Conservation (phyloP, 345 rosid genomes). For the Brassica napus region DNA sequence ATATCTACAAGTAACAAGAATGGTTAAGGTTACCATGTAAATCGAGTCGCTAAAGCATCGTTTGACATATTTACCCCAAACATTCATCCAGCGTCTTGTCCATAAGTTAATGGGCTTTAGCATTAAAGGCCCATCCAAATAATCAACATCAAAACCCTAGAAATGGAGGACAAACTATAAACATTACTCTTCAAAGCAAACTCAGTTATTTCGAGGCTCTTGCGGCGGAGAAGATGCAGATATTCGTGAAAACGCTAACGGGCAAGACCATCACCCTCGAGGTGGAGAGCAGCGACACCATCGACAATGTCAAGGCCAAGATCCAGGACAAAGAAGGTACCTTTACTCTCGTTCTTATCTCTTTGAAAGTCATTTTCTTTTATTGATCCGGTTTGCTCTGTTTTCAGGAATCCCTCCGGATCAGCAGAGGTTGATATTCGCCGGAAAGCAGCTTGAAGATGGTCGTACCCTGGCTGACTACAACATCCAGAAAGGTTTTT, state of each 20-base stretch:
- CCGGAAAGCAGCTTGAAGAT: constrained; percentile 42
- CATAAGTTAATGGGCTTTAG: background rate
- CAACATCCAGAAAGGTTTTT: constrained; percentile 38
- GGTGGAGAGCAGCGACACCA: constrained; percentile 88
- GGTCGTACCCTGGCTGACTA: constrained; percentile 43
- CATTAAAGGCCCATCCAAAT: background rate
- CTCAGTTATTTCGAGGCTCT: background rate
- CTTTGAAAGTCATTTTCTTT: too few species aligned
- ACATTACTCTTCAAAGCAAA: background rate
- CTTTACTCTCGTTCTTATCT: background rate
- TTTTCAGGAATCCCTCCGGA: constrained; percentile 53
- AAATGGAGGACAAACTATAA: background rate
- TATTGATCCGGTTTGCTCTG: background rate
- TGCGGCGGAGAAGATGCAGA: constrained; percentile 62
- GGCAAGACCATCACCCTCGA: constrained; percentile 96
- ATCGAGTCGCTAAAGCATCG: background rate
- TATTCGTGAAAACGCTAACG: constrained; percentile 86
- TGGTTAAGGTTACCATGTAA: background rate
- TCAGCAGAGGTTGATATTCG: constrained; percentile 42
- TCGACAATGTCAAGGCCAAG: constrained; percentile 89
- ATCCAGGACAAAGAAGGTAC: constrained; percentile 93
- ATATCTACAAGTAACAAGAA: too few species aligned
- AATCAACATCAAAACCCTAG: background rate
- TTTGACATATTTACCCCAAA: too few species aligned
- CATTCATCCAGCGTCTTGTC: background rate